These are phyloP conservation scores for Lactifluus piperatus DNA, from an alignment of 768 basidiomycete genomes.

Conservation along the genomic window DNA sequence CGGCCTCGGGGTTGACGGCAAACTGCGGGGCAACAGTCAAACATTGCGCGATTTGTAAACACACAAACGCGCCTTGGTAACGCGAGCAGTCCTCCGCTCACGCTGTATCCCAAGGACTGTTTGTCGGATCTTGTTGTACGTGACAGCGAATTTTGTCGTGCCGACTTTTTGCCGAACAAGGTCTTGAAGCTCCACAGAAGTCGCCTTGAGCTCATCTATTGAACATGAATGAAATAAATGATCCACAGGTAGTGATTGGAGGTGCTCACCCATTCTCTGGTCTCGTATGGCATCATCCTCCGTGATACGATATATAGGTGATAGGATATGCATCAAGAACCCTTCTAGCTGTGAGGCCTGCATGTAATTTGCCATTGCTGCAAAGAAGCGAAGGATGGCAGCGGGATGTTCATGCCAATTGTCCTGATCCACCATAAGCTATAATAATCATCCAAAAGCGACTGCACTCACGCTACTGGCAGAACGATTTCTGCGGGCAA, in stretches of 20 bases:
- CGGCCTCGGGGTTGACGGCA: conserved; percentile 63
- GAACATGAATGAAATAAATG: neutral
- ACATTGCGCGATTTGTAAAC: neutral
- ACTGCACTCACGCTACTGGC: conserved; percentile 34
- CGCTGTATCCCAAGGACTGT: conserved; percentile 54
- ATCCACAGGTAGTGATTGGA: neutral
- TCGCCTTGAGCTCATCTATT: conserved; percentile 73
- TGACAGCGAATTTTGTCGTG: conserved; percentile 68
- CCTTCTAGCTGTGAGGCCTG: conserved; percentile 45
- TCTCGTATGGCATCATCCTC: conserved; percentile 85
- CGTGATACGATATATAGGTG: conserved; percentile 76
- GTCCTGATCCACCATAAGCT: conserved; percentile 34
- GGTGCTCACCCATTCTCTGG: conserved; percentile 58
- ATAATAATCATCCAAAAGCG: neutral
- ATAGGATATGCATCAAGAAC: conserved; percentile 78
- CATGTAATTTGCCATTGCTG: conserved; percentile 77
- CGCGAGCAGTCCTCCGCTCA: conserved; percentile 52
- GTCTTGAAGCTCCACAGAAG: conserved; percentile 78
- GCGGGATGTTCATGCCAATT: conserved; percentile 81
- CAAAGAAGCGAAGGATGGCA: conserved; percentile 85
- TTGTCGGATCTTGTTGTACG: conserved; percentile 78
- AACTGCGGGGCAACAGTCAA: conserved; percentile 33
- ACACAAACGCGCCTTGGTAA: conserved; percentile 34
- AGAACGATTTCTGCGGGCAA: conserved; percentile 52
- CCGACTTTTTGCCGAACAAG: conserved; percentile 84